These are phyloP conservation scores for Styphnolobium japonicum DNA, from an alignment of 306 rosid genomes.

Conservation along the genomic window DNA sequence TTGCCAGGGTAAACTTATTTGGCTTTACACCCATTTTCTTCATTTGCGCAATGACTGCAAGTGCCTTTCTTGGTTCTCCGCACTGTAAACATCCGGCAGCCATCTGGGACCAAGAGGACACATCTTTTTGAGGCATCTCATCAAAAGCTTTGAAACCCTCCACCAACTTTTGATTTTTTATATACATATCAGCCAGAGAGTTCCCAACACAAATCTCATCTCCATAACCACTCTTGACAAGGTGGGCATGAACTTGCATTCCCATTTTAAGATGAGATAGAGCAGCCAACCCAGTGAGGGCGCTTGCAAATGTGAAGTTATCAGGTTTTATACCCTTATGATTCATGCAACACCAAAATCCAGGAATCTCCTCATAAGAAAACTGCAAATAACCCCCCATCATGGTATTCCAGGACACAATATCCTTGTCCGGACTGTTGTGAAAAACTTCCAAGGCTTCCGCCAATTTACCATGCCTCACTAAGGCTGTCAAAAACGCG, in stretches of 20 bases:
- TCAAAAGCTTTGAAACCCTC: slow-evolving; percentile 64
- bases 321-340: slow-evolving; percentile 48
- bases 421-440: slow-evolving; percentile 42
- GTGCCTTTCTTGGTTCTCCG: slow-evolving; percentile 61
- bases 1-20: slow-evolving; percentile 70
- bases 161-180: slow-evolving; percentile 47
- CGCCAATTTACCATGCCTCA: slow-evolving; percentile 50
- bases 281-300: slow-evolving; percentile 64
- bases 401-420: slow-evolving; percentile 73
- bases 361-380: slow-evolving; percentile 40
- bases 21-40: slow-evolving; percentile 43
- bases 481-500: slow-evolving; percentile 53
- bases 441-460: slow-evolving; percentile 54
- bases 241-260: slow-evolving; percentile 57
- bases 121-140: slow-evolving; percentile 66
- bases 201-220: slow-evolving; percentile 64
- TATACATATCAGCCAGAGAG: slow-evolving; percentile 65
- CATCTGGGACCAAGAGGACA: slow-evolving; percentile 75
- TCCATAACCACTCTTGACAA: slow-evolving; percentile 63
- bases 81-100: slow-evolving; percentile 65
- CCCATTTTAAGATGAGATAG: slow-evolving; percentile 52
- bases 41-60: slow-evolving; percentile 50
- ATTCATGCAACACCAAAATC: slow-evolving; percentile 57
- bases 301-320: slow-evolving; percentile 56
- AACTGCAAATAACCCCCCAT: slow-evolving; percentile 65